Percentiles rank a stretch among this genome's conserved stretches.
Evolutionary conservation across 1,284 basidiomycete species (phyloP).

Genomic region (Filobasidium uniguttulatum): DNA sequence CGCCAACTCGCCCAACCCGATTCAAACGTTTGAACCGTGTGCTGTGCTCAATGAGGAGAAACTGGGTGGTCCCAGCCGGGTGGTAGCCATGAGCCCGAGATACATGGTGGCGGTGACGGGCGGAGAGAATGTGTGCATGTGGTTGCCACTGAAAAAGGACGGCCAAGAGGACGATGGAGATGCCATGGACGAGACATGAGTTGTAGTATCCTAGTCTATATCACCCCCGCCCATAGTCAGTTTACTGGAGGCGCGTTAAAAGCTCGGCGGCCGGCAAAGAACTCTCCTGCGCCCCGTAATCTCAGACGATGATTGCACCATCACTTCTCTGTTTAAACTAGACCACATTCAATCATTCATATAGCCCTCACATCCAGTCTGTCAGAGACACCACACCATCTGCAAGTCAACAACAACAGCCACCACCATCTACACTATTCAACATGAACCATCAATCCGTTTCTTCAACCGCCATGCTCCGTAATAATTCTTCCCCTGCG

Average conservation of each 20-base stretch:
- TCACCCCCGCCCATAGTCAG: no score
- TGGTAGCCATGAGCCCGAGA: constrained; percentile 75
- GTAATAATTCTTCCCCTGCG: background rate
- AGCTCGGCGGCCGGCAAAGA: no score
- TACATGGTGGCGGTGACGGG: constrained; percentile 77
- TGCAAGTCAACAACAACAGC: no score
- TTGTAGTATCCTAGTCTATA: no score
- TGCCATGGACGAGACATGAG: background rate
- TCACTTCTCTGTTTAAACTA: background rate
- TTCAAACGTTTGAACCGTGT: constrained; percentile 47
- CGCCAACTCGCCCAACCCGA: constrained; percentile 39
- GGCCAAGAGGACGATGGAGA: constrained; percentile 34
- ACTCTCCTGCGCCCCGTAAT: no score
- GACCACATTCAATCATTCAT: no score
- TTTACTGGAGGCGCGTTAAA: no score
- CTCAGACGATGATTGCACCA: no score
- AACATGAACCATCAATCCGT: constrained; percentile 6
- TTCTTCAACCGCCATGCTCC: background rate
- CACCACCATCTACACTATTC: no score
- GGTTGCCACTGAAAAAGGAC: constrained; percentile 50
- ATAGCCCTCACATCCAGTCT: no score
- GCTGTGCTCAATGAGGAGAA: constrained; percentile 35
- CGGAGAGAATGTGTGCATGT: constrained; percentile 65
- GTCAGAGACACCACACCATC: no score
- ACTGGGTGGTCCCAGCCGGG: constrained; percentile 47